Base-by-base conservation (phyloP, 139 green algal species). In the Ostreobium quekettii region DNA sequence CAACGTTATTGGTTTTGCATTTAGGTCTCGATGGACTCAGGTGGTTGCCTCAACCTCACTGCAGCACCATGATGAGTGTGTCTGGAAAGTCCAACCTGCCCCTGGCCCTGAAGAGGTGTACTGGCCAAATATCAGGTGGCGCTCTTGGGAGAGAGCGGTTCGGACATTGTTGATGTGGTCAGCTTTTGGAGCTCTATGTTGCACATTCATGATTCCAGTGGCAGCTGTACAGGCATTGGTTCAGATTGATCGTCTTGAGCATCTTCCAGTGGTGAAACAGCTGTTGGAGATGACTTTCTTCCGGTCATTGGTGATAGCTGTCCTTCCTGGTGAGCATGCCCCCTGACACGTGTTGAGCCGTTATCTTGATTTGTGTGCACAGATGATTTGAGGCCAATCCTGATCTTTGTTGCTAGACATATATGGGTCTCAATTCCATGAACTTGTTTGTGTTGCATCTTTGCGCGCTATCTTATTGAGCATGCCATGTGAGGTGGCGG, bases 221-320 rank as follows among this genome's bases (percentile, higher is more conserved):
- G 36, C 35, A 28, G 49, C 53, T 4, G 36, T 68, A 6, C 61
- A 68, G n/a, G 61, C 30, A 3, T 7, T 68, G 36, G 30, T 68
- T 15, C 35, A 68, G 36, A 68, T 68, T 28, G 61, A 68, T 28
- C 61, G 61, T 4, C 61, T 68, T 3, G 61, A 68, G 24, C 4
- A 28, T 4, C 11, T 24, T 15, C 61, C 61, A 15, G 32, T 57
- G 24, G 11, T 68, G 8, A 38, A 68, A 29, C 4, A 28, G 5
- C 11, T 24, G 11, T 38, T 38, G 15, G 32, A 37, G 24, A 31
- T 68, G 8, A 38, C 36, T 68, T 57, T 53, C 61, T 15, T 57
- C 26, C 53, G 36, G 31, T 68, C 61, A 68, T 57, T 32, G 61
- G 61, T n/a, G n/a, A n/a, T n/a, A n/a, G n/a, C n/a, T n/a, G n/a